phyloP scores from a whole-genome alignment of 2,329 filamentous ascomycete species.

The Aspergillus alliaceus region DNA sequence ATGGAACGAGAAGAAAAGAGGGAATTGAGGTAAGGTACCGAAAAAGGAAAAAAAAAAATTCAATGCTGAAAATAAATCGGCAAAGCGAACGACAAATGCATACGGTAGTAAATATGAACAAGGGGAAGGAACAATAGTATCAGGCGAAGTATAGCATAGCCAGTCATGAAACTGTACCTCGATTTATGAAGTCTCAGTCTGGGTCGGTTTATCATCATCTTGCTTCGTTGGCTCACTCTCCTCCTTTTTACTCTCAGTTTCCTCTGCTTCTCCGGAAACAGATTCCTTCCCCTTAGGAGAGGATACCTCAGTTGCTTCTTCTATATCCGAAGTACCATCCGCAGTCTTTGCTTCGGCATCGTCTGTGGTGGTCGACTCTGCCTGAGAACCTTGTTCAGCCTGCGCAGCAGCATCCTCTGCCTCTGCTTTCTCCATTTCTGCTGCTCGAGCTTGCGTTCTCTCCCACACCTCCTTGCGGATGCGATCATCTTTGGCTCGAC shows the following conservation, averaged over 20 bases:
- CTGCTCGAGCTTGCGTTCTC: conserved; percentile 51
- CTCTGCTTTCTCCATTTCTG: conserved; percentile 47
- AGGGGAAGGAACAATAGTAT: background rate
- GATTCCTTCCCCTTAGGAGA: background rate
- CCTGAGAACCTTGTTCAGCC: conserved; percentile 11
- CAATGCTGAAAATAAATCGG: background rate
- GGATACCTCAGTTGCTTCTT: background rate
- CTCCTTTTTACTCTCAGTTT: background rate
- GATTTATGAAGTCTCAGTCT: background rate
- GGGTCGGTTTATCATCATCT: background rate
- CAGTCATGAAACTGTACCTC: background rate
- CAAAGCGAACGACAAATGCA: background rate
- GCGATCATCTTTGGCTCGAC: conserved; percentile 82
- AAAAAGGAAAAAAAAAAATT: background rate
- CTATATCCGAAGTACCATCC: background rate
- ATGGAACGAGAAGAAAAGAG: background rate
- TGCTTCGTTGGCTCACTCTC: background rate
- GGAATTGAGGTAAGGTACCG: too few relatives aligned
- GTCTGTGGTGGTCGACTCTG: background rate
- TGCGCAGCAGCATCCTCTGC: conserved; percentile 27
- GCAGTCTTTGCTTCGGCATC: conserved; percentile 9
- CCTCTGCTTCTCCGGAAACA: background rate
- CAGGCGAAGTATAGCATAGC: too few relatives aligned
- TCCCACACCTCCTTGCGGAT: conserved; percentile 74
- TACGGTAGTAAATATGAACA: background rate